A percentile compares a stretch with the other conserved stretches of the same genome.
Conservation (phyloP, 1,284 basidiomycete species). For the Puccinia coronata region DNA sequence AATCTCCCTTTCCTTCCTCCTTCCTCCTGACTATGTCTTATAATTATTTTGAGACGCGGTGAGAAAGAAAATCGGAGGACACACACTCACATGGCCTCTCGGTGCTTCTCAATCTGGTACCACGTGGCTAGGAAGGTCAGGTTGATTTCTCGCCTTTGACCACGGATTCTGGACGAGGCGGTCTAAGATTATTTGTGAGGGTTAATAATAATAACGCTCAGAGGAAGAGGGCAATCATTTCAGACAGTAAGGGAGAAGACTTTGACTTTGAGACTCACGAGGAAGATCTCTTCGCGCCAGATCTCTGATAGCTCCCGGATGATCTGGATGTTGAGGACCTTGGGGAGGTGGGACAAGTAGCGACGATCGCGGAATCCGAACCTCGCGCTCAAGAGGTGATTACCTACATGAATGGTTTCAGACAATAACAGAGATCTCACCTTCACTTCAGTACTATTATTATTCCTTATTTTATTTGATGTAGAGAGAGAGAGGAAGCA, state of each 20-base stretch:
- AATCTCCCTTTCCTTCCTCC: too few relatives aligned
- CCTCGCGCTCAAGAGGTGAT: slow-evolving; percentile 38
- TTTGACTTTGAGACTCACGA: neutral
- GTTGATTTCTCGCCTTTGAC: slow-evolving; percentile 22
- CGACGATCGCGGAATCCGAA: slow-evolving; percentile 28
- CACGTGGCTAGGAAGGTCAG: slow-evolving; percentile 44
- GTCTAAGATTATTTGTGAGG: slow-evolving; percentile 43
- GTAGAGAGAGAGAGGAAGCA: too few relatives aligned
- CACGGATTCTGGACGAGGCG: slow-evolving; percentile 22
- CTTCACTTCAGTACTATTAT: too few relatives aligned
- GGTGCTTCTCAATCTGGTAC: slow-evolving; percentile 49
- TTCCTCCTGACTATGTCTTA: too few relatives aligned
- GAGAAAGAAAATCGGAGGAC: too few relatives aligned
- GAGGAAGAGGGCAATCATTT: neutral
- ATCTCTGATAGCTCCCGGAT: slow-evolving; percentile 23
- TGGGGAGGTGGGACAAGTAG: slow-evolving; percentile 36
- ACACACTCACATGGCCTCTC: slow-evolving; percentile 45
- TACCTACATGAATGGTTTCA: slow-evolving; percentile 20
- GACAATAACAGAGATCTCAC: too few relatives aligned
- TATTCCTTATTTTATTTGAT: too few relatives aligned
- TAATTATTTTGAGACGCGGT: too few relatives aligned
- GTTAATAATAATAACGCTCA: neutral
- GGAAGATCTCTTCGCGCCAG: slow-evolving; percentile 34
- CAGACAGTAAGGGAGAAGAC: neutral
- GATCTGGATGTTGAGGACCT: slow-evolving; percentile 22